A percentile compares a stretch with the other conserved stretches of the same genome.
phyloP scores from a whole-genome alignment of 768 basidiomycete species.

The Termitomyces sp. region DNA sequence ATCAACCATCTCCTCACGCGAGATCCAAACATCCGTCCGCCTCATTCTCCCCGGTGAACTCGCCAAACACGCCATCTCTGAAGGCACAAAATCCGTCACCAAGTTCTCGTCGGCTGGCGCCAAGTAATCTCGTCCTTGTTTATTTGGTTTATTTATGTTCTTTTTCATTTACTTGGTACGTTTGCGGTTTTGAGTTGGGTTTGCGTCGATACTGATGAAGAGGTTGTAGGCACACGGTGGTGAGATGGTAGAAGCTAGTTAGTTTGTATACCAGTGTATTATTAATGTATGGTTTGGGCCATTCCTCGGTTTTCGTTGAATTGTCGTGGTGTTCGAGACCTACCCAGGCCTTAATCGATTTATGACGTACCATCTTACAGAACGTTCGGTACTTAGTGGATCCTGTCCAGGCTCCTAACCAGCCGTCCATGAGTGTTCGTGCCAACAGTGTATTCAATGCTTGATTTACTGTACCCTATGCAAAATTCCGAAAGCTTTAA shows the following conservation, averaged over 20 bases:
- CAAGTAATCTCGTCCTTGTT: constrained; percentile 32
- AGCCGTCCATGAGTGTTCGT: no score
- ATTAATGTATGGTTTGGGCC: constrained; percentile 6
- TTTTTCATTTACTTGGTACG: constrained; percentile 6
- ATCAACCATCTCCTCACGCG: constrained; percentile 96
- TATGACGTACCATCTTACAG: no score
- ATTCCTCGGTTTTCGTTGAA: not conserved
- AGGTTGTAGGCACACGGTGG: constrained; percentile 4
- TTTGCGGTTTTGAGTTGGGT: not conserved
- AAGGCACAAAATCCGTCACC: constrained; percentile 67
- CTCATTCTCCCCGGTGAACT: constrained; percentile 96
- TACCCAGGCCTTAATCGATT: no score
- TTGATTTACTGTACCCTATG: no score
- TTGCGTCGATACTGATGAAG: not conserved
- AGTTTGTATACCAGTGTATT: constrained; percentile 19
- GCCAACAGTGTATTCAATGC: no score
- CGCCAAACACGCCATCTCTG: constrained; percentile 97
- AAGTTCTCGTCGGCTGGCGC: constrained; percentile 60
- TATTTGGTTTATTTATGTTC: not conserved
- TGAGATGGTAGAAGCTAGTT: constrained; percentile 13
- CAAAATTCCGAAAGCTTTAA: no score
- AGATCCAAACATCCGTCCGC: constrained; percentile 96
- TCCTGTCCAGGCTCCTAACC: no score
- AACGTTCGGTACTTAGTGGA: no score
- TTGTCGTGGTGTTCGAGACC: no score